These are phyloP conservation scores for Penicillium paradoxum DNA, from an alignment of 495 filamentous ascomycete genomes.

Conservation along the genomic window DNA sequence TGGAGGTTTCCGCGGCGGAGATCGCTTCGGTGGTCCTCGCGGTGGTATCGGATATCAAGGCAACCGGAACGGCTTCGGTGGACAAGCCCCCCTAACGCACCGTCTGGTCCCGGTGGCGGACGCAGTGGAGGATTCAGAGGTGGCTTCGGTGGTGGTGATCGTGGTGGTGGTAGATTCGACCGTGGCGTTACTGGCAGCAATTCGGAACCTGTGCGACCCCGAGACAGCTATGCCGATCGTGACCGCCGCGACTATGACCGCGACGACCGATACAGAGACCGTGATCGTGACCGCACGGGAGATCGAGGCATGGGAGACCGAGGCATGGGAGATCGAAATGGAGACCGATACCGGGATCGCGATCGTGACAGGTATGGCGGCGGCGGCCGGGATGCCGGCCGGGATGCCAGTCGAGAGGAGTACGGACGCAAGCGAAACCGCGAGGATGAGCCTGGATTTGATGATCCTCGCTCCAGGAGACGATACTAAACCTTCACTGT, in stretches of 20 bases:
- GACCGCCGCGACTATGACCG: conserved; percentile 53
- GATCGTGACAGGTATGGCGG: conserved; percentile 37
- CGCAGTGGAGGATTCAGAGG: conserved; percentile 50
- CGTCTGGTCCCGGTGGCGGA: conserved; percentile 70
- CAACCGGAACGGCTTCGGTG: conserved; percentile 54
- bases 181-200: conserved; percentile 51
- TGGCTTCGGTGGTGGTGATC: conserved; percentile 35
- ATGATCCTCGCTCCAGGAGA: conserved; percentile 73
- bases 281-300: conserved; percentile 10
- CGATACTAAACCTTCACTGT: conserved; percentile 57
- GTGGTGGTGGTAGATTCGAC: conserved; percentile 45
- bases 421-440: conserved; percentile 53
- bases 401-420: conserved; percentile 58
- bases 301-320: conserved; percentile 16
- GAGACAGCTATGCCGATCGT: conserved; percentile 47
- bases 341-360: conserved; percentile 42
- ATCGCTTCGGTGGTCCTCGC: conserved; percentile 56
- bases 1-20: conserved; percentile 60
- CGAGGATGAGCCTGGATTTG: conserved; percentile 54
- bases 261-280: conserved; percentile 51
- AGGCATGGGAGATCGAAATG: conserved; percentile 15
- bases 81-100: conserved; percentile 71
- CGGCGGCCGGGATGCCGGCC: conserved; percentile 31
- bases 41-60: conserved; percentile 59
- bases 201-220: conserved; percentile 48